Base-by-base conservation (phyloP, 495 filamentous ascomycete species). In the Oidiodendron maius region DNA sequence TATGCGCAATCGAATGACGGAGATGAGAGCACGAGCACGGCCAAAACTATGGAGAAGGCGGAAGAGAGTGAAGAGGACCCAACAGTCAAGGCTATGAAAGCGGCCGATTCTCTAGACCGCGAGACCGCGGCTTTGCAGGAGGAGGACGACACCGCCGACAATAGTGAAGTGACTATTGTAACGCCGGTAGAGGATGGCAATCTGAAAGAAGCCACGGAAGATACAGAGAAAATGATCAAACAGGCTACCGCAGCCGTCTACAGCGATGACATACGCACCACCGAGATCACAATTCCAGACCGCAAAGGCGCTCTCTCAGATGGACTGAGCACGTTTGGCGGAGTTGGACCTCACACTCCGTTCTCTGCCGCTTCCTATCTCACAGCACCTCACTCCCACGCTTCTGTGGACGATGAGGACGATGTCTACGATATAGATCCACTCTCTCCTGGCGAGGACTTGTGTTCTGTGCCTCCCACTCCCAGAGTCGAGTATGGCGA, bases 21-120 rank as follows among this genome's bases (percentile, higher is more conserved):
- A 25, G 21, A 52, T 9, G 52, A 49, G 22, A 39, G 40, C 12
- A 43, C n/a, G 17, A 50, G 12, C 36, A 25, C 35, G 15, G 52
- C 47, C 18, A 30, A 41, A 10, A 34, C 25, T 35, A 25, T 22
- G 13, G 15, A 46, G 15, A 28, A 32, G 18, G 20, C 13, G 11
- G 21, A 36, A n/a, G 38, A 44, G 42, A 21, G 37, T 2, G 9
- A 38, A 12, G 44, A 40, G 15, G 50, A 74, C 43, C 72, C 67
- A 16, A 64, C 65, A 21, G 59, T 61, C 1, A 57, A 57, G 26
- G 71, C 72, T 24, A 75, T 76, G 72, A 65, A 67, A 50, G 71
- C 67, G 6, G 72, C 73, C 3, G 72, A 76, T 30, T 65, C 62
- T n/a, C 66, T 76, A 6, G 69, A 75, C 55, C 59, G 56, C 26